phyloP scores from a whole-genome alignment of 768 basidiomycete genomes.

The Podaxis sp. region DNA sequence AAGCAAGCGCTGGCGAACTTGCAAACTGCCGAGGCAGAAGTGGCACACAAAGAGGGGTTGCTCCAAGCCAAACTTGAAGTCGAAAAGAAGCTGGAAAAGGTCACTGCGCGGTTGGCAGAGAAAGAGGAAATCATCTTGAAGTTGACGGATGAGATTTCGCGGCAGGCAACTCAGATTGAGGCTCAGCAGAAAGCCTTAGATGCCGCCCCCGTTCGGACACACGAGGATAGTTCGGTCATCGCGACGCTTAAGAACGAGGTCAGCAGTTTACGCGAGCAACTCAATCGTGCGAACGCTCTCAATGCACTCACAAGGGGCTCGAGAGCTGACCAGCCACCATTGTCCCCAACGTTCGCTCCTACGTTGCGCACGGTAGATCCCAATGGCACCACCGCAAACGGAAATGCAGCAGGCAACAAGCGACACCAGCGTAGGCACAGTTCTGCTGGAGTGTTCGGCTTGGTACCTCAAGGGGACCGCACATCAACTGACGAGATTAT shows the following conservation, averaged over 20 bases:
- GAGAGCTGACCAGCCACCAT: constrained; percentile 65
- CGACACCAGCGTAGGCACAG: constrained; percentile 84
- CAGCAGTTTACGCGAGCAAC: constrained; percentile 87
- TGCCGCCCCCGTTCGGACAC: constrained; percentile 54
- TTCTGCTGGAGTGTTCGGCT: constrained; percentile 72
- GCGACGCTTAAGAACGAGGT: constrained; percentile 90
- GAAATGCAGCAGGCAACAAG: constrained; percentile 23
- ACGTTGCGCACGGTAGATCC: constrained; percentile 53
- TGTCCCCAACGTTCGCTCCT: constrained; percentile 85
- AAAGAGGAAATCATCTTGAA: constrained; percentile 83
- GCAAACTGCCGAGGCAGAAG: constrained; percentile 64
- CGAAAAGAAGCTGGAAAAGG: constrained; percentile 78
- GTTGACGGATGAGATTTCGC: constrained; percentile 71
- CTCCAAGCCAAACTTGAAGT: constrained; percentile 71
- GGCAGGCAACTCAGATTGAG: constrained; percentile 74
- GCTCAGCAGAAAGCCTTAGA: constrained; percentile 70
- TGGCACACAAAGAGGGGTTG: constrained; percentile 69
- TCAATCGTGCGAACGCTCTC: constrained; percentile 92
- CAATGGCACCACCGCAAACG: constrained; percentile 38
- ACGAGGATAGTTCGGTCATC: constrained; percentile 86
- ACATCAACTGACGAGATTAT: constrained; percentile 77
- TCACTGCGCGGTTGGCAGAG: constrained; percentile 64
- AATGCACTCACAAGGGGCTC: constrained; percentile 76
- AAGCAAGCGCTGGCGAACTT: constrained; percentile 72
- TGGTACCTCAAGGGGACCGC: constrained; percentile 57